Percentiles rank a stretch among this genome's conserved stretches.
phyloP scores from a whole-genome alignment of 805 yeast species.

The Spathaspora passalidarum region DNA sequence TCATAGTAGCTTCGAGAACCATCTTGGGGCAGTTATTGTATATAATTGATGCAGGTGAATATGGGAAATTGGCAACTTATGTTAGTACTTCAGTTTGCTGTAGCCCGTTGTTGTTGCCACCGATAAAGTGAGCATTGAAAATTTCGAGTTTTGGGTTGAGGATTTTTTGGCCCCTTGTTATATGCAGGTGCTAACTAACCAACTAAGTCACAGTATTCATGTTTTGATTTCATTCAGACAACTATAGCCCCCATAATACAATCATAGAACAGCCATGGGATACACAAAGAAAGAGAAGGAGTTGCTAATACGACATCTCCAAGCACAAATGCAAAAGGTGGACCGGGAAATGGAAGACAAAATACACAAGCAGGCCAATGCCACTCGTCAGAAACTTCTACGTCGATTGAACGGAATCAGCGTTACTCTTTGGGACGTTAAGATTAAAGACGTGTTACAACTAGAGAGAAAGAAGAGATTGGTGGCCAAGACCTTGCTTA shows the following conservation, averaged over 20 bases:
- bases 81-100: too few species aligned
- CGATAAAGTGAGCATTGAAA: not conserved
- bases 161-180: not conserved
- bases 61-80: too few species aligned
- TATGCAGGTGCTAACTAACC: not conserved
- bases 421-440: conserved; percentile 48
- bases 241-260: too few species aligned
- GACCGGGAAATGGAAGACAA: conserved; percentile 22
- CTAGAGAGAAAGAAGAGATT: conserved; percentile 42
- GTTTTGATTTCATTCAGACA: not conserved
- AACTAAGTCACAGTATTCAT: not conserved
- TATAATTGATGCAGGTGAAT: not conserved
- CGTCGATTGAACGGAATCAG: conserved; percentile 46
- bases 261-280: conserved; percentile 12
- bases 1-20: conserved; percentile 96
- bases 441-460: conserved; percentile 40
- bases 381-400: conserved; percentile 34
- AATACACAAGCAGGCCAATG: conserved; percentile 20
- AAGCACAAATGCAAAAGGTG: conserved; percentile 18
- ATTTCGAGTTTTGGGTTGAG: not conserved
- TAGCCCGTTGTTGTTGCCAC: not conserved
- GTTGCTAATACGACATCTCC: conserved; percentile 28
- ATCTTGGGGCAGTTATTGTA: conserved; percentile 34
- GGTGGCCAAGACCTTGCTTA: conserved; percentile 26
- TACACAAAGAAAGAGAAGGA: conserved; percentile 35